These are phyloP conservation scores for Neonectria neomacrospora DNA, from an alignment of 2,329 filamentous ascomycete species.

Conservation along the genomic window DNA sequence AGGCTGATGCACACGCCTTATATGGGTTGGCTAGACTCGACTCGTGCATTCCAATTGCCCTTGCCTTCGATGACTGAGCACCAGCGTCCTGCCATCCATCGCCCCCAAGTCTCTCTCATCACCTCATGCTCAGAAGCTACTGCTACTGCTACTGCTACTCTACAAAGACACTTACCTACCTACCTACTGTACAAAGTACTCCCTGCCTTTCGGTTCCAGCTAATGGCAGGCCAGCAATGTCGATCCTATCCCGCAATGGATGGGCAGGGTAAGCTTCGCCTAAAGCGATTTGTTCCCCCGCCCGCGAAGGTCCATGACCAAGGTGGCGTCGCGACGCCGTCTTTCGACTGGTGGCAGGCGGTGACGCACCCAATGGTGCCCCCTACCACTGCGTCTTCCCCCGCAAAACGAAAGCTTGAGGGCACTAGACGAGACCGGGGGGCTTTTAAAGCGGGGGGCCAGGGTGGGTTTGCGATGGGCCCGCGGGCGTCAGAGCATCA, in stretches of 20 bases:
- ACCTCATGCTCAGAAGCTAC: neutral
- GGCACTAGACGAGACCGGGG: neutral
- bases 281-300: neutral
- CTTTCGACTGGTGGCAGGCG: neutral
- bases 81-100: neutral
- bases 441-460: neutral
- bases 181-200: too few species aligned
- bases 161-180: neutral
- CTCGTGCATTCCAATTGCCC: neutral
- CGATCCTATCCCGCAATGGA: neutral
- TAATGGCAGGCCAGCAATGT: neutral
- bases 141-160: too few species aligned
- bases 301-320: conserved; percentile 1
- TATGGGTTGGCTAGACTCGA: neutral
- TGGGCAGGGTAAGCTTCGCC: conserved; percentile 5
- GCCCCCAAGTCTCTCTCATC: neutral
- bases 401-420: neutral
- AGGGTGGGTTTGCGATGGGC: neutral
- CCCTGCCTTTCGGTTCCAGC: neutral
- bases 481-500: conserved; percentile 1
- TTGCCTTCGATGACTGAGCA: conserved; percentile 3
- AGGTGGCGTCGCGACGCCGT: neutral
- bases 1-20: neutral
- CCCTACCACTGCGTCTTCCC: neutral
- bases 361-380: neutral